Conservation (phyloP, 345 rosid species). For the Ailanthus altissimus region DNA sequence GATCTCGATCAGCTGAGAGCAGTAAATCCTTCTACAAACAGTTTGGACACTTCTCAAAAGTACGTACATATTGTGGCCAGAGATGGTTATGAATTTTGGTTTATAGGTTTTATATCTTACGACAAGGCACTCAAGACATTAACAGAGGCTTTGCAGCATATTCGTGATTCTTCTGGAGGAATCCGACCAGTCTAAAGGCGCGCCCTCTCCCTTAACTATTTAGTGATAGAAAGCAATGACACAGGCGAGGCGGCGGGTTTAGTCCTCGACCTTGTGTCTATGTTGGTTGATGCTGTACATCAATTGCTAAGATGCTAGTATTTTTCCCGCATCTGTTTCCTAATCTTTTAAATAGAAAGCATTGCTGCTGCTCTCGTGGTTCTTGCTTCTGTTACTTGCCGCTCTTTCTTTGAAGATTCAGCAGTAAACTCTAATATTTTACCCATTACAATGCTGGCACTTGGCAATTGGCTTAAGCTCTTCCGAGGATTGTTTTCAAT, state of each 20-base stretch:
- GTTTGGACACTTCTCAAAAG: slow-evolving; percentile 55
- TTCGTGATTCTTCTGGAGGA: slow-evolving; percentile 16
- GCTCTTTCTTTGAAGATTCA: not conserved
- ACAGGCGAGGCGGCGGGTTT: not conserved
- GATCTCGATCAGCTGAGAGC: slow-evolving; percentile 52
- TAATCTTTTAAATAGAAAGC: not conserved
- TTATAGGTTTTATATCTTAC: slow-evolving; percentile 79
- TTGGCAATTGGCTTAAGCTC: too few relatives aligned
- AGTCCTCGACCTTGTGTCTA: not conserved
- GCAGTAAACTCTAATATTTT: not conserved
- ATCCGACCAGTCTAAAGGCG: not conserved
- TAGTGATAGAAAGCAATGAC: not conserved
- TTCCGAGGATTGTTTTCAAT: not conserved
- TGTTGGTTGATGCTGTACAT: not conserved
- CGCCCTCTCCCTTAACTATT: not conserved
- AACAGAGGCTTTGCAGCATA: slow-evolving; percentile 40
- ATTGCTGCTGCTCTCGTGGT: not conserved
- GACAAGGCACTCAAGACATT: slow-evolving; percentile 70
- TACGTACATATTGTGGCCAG: slow-evolving; percentile 57
- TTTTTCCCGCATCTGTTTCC: not conserved
- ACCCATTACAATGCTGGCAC: not conserved
- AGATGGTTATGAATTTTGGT: slow-evolving; percentile 83
- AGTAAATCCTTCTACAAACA: slow-evolving; percentile 56
- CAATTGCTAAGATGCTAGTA: not conserved
- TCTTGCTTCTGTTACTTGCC: not conserved